Evolutionary conservation across 2,329 filamentous ascomycete species (phyloP).

Genomic region (Lithohypha guttulata): DNA sequence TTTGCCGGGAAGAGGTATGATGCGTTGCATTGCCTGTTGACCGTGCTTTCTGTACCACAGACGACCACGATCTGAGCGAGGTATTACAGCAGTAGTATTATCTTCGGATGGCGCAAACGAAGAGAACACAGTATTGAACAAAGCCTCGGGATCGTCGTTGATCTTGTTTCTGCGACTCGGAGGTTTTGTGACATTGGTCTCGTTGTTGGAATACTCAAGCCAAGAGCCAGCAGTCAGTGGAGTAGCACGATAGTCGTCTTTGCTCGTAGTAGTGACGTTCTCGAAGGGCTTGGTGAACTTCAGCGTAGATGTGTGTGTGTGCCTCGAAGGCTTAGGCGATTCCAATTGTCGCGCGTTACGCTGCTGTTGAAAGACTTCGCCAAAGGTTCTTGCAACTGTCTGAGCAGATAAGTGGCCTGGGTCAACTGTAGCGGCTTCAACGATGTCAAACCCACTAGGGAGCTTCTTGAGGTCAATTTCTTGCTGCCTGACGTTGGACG

Average conservation of each 20-base stretch:
- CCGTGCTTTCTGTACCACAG: constrained; percentile 36
- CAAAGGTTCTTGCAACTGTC: constrained; percentile 30
- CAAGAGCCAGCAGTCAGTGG: constrained; percentile 32
- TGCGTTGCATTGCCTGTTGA: constrained; percentile 12
- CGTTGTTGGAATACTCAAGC: constrained; percentile 30
- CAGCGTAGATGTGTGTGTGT: constrained; percentile 11
- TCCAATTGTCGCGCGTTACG: constrained; percentile 30
- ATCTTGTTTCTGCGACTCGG: constrained; percentile 2
- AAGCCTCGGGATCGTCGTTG: constrained; percentile 18
- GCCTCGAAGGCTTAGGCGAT: constrained; percentile 28
- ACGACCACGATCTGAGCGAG: constrained; percentile 31
- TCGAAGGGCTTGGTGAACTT: constrained; percentile 8
- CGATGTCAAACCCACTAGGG: constrained; percentile 63
- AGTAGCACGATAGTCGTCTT: constrained; percentile 32
- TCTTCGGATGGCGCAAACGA: constrained; percentile 40
- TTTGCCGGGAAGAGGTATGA: too few relatives aligned
- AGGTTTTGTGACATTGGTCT: not conserved
- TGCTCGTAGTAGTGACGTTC: constrained; percentile 24
- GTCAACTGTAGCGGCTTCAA: constrained; percentile 32
- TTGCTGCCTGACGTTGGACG: not conserved
- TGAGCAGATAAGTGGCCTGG: constrained; percentile 23
- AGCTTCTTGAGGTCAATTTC: constrained; percentile 38
- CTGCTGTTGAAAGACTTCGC: constrained; percentile 35
- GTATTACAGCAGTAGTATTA: constrained; percentile 34
- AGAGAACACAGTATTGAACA: constrained; percentile 36